These are phyloP conservation scores for Hapsidospora chrysogenum DNA, from an alignment of 495 filamentous ascomycete species.

Conservation along the genomic window DNA sequence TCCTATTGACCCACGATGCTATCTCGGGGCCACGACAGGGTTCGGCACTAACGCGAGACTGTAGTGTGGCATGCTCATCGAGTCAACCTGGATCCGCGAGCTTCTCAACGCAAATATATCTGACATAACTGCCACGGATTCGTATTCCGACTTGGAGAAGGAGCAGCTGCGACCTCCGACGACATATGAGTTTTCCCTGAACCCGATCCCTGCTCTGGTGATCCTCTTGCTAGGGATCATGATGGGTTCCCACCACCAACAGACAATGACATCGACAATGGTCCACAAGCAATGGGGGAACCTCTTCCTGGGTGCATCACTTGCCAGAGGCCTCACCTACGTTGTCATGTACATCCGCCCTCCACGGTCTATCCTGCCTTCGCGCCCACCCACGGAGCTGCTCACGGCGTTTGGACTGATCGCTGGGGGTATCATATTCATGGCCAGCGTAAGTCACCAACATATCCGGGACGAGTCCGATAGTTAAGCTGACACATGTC, in stretches of 20 bases:
- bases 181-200: constrained; percentile 62
- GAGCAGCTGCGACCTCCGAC: constrained; percentile 39
- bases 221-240: constrained; percentile 77
- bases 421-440: constrained; percentile 78
- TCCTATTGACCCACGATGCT: no score
- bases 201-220: constrained; percentile 76
- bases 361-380: constrained; percentile 69
- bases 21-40: no score
- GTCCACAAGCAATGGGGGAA: constrained; percentile 91
- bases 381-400: constrained; percentile 82
- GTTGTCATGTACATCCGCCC: constrained; percentile 63
- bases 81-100: constrained; percentile 52
- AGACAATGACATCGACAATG: constrained; percentile 73
- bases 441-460: constrained; percentile 57
- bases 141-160: constrained; percentile 24
- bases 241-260: constrained; percentile 89
- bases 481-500: background rate
- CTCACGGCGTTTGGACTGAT: constrained; percentile 75
- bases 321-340: constrained; percentile 69
- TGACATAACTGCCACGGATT: constrained; percentile 12
- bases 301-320: constrained; percentile 64
- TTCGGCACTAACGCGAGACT: no score
- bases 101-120: constrained; percentile 54
- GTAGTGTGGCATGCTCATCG: constrained; percentile 83
- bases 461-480: no score